Percentiles rank a stretch among this genome's conserved stretches.
These are phyloP conservation scores for Alternaria ethzedia DNA, from an alignment of 2,329 filamentous ascomycete species.

Conservation along the genomic window DNA sequence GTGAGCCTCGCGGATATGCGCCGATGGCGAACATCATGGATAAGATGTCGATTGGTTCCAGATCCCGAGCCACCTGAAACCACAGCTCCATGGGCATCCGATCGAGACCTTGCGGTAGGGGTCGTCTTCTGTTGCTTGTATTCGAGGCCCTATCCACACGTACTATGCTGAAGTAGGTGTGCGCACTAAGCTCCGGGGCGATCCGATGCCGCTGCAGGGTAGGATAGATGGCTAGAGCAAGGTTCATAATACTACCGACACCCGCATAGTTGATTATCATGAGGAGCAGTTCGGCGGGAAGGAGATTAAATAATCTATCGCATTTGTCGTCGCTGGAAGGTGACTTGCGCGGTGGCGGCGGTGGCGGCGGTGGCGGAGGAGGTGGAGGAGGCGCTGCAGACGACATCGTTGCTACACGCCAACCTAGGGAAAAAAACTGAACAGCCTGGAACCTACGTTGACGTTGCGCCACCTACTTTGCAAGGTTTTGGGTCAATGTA, in stretches of 20 bases:
- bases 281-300: constrained; percentile 57
- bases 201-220: constrained; percentile 48
- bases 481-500: neutral
- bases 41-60: constrained; percentile 48
- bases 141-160: constrained; percentile 1
- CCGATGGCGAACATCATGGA: constrained; percentile 45
- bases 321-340: neutral
- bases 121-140: neutral
- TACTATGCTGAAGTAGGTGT: constrained; percentile 34
- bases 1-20: constrained; percentile 18
- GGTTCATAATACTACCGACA: constrained; percentile 51
- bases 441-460: no score
- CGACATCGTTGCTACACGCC: constrained; percentile 27
- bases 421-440: no score
- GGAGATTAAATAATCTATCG: constrained; percentile 40
- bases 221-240: constrained; percentile 56
- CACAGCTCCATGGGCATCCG: constrained; percentile 51
- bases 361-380: constrained; percentile 25
- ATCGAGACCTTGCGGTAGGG: constrained; percentile 3
- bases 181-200: constrained; percentile 34
- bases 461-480: no score
- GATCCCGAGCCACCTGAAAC: constrained; percentile 47
- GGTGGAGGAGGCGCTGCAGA: constrained; percentile 29
- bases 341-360: constrained; percentile 19
- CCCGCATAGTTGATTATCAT: constrained; percentile 52